Percentiles rank a stretch among this genome's conserved stretches.
phyloP scores from a whole-genome alignment of 2,329 filamentous ascomycete species.

The Xylaria sp. region DNA sequence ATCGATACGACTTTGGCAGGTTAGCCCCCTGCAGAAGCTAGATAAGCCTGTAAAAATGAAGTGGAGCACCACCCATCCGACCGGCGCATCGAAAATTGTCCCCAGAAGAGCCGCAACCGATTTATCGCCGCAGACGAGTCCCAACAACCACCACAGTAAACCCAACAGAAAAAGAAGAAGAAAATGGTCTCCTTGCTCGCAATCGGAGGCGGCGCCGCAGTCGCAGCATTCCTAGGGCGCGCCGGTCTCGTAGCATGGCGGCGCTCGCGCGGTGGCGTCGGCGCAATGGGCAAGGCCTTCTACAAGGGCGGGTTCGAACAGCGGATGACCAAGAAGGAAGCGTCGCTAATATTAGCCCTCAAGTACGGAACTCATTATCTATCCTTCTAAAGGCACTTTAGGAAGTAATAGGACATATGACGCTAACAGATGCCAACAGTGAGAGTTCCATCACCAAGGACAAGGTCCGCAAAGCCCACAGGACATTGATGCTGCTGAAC shows the following conservation, averaged over 20 bases:
- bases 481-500: constrained; percentile 95
- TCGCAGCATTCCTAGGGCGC: constrained; percentile 75
- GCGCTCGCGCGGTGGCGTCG: constrained; percentile 79
- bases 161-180: constrained; percentile 45
- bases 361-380: constrained; percentile 66
- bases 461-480: constrained; percentile 93
- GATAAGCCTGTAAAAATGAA: constrained; percentile 4
- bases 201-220: constrained; percentile 59
- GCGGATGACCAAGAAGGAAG: constrained; percentile 93
- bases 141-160: neutral
- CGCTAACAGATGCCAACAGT: constrained; percentile 57
- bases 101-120: neutral
- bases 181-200: constrained; percentile 67
- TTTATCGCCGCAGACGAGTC: neutral
- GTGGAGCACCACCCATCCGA: constrained; percentile 7
- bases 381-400: no score
- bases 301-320: constrained; percentile 99
- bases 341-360: constrained; percentile 87
- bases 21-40: constrained; percentile 22
- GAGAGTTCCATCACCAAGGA: constrained; percentile 91
- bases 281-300: constrained; percentile 86
- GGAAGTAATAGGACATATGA: neutral
- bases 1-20: constrained; percentile 24
- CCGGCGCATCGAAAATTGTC: constrained; percentile 29
- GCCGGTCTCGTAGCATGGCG: constrained; percentile 91